Evolutionary conservation across 1,139 yeast species (phyloP).

Genomic region (Taiozyma sp.): DNA sequence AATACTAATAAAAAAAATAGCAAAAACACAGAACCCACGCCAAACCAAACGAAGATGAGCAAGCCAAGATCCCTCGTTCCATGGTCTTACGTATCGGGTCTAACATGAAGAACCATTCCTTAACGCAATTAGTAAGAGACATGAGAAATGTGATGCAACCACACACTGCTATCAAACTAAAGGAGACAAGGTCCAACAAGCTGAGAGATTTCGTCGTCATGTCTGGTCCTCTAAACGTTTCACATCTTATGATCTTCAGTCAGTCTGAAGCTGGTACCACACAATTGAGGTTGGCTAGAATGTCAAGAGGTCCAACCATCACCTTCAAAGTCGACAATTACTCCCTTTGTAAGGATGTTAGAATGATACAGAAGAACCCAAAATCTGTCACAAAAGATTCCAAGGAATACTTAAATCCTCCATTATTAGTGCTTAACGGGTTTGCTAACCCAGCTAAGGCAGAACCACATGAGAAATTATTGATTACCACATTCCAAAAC

Average conservation of each 20-base stretch:
- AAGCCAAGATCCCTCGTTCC: constrained; percentile 75
- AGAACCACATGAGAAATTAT: constrained; percentile 66
- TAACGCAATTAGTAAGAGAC: constrained; percentile 81
- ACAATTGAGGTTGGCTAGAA: constrained; percentile 74
- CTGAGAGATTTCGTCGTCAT: constrained; percentile 88
- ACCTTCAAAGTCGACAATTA: constrained; percentile 75
- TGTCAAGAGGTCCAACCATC: constrained; percentile 93
- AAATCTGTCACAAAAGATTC: constrained; percentile 61
- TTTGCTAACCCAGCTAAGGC: constrained; percentile 56
- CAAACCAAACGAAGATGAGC: constrained; percentile 57
- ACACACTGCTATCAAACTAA: constrained; percentile 84
- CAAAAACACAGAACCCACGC: constrained; percentile 83
- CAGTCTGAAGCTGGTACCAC: constrained; percentile 80
- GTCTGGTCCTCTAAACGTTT: constrained; percentile 96
- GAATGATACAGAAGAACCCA: constrained; percentile 60
- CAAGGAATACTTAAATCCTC: constrained; percentile 68
- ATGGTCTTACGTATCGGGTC: constrained; percentile 89
- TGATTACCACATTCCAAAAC: constrained; percentile 90
- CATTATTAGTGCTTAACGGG: constrained; percentile 87
- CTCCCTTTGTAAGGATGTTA: constrained; percentile 81
- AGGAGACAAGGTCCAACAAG: constrained; percentile 82
- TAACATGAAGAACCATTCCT: constrained; percentile 71
- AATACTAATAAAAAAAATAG: constrained; percentile 10
- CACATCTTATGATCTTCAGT: constrained; percentile 81
- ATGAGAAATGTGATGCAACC: constrained; percentile 93